Percentiles rank a stretch among this genome's conserved stretches.
phyloP scores from a whole-genome alignment of 2,329 filamentous ascomycete species.

The Colletotrichum brevisporum region DNA sequence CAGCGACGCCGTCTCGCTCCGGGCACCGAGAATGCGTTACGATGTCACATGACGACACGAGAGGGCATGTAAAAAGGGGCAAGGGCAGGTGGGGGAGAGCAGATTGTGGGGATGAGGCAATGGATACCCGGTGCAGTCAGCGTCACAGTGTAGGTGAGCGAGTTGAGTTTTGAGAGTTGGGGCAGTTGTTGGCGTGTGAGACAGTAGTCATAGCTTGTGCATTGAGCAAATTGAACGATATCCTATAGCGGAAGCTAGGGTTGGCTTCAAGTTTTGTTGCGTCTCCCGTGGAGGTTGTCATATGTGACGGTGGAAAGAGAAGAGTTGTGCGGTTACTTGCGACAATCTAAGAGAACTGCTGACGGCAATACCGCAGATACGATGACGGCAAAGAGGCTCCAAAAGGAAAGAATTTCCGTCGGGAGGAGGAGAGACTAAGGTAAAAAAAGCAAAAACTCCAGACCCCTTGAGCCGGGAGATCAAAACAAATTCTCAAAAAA shows the following conservation, averaged over 20 bases:
- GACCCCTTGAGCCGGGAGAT: not conserved
- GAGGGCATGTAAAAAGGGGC: not conserved
- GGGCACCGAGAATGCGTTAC: not conserved
- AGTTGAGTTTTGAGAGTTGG: not conserved
- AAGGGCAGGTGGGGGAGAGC: not conserved
- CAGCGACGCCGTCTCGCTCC: not conserved
- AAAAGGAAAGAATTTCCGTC: constrained; percentile 5
- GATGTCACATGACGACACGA: constrained; percentile 8
- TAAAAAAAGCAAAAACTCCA: not conserved
- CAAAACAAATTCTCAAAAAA: not conserved
- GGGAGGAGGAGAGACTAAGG: too few species aligned
- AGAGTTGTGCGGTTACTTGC: not conserved
- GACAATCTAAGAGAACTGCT: not conserved
- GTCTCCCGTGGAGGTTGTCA: too few species aligned
- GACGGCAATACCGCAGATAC: not conserved
- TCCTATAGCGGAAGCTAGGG: not conserved
- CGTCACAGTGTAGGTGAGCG: not conserved
- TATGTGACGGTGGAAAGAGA: not conserved
- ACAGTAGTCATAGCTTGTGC: constrained; percentile 11
- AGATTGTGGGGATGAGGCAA: constrained; percentile 22
- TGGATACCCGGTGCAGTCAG: constrained; percentile 25
- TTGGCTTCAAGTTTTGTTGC: too few species aligned
- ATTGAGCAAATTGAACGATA: constrained; percentile 7
- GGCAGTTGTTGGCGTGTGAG: not conserved
- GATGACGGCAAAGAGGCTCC: not conserved